Evolutionary conservation across 2,329 filamentous ascomycete genomes (phyloP).

Genomic region (Ceratocystis colombiana): DNA sequence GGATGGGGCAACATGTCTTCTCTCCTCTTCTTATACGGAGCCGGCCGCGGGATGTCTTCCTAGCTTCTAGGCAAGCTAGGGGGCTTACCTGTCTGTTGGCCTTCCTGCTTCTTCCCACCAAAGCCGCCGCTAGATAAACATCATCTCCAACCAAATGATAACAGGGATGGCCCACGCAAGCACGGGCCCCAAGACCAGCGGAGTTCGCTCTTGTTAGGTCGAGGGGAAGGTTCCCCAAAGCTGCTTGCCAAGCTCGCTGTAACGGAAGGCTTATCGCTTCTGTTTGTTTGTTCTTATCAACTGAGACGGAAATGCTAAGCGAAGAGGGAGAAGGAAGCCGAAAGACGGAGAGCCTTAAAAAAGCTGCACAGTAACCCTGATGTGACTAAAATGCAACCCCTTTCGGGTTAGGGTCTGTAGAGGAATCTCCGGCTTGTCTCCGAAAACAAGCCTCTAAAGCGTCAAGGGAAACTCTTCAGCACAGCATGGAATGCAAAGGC

Average conservation of each 20-base stretch:
- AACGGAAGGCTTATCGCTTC: constrained; percentile 1
- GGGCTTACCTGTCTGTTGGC: background rate
- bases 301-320: background rate
- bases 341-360: constrained; percentile 3
- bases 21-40: background rate
- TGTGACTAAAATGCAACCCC: background rate
- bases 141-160: constrained; percentile 1
- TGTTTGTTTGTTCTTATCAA: background rate
- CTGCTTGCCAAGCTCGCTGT: background rate
- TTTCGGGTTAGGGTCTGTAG: background rate
- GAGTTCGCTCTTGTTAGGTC: background rate
- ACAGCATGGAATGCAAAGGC: background rate
- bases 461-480: background rate
- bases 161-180: constrained; percentile 1
- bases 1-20: background rate
- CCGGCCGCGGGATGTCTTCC: background rate
- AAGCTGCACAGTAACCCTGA: background rate
- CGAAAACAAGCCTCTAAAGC: background rate
- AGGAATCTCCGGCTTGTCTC: background rate
- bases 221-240: background rate
- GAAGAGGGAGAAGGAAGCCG: background rate
- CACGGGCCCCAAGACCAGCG: constrained; percentile 6
- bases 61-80: background rate
- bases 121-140: background rate
- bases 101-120: background rate